A percentile compares a stretch with the other conserved stretches of the same genome.
Evolutionary conservation across 441 rosid species (phyloP).

Genomic region (Aquilaria agallochum): DNA sequence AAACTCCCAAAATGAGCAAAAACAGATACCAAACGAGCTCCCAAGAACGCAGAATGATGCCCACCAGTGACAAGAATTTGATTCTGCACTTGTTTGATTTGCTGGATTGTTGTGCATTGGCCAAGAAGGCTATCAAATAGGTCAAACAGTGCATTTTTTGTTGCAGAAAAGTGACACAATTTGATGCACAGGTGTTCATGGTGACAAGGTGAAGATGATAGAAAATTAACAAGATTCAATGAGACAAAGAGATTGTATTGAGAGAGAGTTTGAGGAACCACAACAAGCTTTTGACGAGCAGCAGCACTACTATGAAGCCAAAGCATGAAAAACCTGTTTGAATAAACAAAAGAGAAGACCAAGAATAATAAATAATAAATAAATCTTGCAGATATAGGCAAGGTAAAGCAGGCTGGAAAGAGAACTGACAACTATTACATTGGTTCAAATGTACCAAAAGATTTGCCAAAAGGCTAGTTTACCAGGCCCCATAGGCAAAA

Average conservation of each 20-base stretch:
- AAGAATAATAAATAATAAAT: too few species aligned
- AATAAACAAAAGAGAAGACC: too few species aligned
- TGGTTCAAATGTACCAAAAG: too few species aligned
- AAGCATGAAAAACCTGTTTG: too few species aligned
- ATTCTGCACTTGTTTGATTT: constrained; percentile 39
- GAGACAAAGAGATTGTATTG: constrained; percentile 8
- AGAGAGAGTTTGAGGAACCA: constrained; percentile 3
- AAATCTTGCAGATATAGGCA: too few species aligned
- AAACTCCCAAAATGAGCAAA: constrained; percentile 47
- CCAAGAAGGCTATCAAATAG: constrained; percentile 37
- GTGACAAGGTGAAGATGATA: background rate
- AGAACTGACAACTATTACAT: too few species aligned
- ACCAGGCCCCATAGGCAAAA: too few species aligned
- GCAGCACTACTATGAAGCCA: too few species aligned
- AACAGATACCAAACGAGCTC: constrained; percentile 38
- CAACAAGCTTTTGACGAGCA: too few species aligned
- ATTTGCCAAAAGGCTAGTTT: too few species aligned
- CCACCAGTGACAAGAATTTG: constrained; percentile 31
- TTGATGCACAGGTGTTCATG: constrained; percentile 8
- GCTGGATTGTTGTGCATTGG: constrained; percentile 28
- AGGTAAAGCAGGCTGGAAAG: too few species aligned
- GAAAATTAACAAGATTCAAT: constrained; percentile 10
- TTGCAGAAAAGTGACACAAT: constrained; percentile 11
- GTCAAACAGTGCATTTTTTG: constrained; percentile 19
- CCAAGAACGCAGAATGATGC: constrained; percentile 41